Conservation (phyloP, 2,329 filamentous ascomycete genomes). For the Zarea fungicola region DNA sequence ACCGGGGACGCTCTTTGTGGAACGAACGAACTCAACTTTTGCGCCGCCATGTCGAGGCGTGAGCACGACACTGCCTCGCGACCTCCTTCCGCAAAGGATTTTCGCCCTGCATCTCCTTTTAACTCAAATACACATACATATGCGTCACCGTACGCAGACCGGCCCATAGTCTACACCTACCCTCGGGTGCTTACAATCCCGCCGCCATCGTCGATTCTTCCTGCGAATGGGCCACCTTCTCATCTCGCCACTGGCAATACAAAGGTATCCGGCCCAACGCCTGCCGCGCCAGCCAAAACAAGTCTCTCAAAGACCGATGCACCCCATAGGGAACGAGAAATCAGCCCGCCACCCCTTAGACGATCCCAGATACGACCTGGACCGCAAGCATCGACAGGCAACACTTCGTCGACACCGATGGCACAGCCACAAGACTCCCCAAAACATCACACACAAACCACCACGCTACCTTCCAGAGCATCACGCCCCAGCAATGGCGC, state of each 20-base stretch:
- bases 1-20: constrained; percentile 8
- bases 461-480: constrained; percentile 12
- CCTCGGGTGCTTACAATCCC: background rate
- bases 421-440: constrained; percentile 1
- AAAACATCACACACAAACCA: constrained; percentile 6
- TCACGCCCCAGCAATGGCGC: background rate
- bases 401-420: constrained; percentile 20
- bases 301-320: background rate
- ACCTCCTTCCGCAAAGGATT: background rate
- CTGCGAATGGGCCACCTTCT: constrained; percentile 7
- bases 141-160: background rate
- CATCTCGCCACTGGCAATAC: background rate
- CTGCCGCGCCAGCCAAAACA: constrained; percentile 1
- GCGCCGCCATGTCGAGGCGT: constrained; percentile 9
- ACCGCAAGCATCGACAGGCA: background rate
- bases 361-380: constrained; percentile 14
- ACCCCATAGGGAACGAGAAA: constrained; percentile 5
- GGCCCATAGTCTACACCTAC: background rate
- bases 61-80: background rate
- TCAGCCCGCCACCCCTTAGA: constrained; percentile 26
- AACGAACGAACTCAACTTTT: background rate
- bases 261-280: background rate
- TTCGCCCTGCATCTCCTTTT: background rate
- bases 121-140: background rate
- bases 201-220: background rate